Conservation (phyloP, 106 monocot genomes). For the Dendrobium nobile region DNA sequence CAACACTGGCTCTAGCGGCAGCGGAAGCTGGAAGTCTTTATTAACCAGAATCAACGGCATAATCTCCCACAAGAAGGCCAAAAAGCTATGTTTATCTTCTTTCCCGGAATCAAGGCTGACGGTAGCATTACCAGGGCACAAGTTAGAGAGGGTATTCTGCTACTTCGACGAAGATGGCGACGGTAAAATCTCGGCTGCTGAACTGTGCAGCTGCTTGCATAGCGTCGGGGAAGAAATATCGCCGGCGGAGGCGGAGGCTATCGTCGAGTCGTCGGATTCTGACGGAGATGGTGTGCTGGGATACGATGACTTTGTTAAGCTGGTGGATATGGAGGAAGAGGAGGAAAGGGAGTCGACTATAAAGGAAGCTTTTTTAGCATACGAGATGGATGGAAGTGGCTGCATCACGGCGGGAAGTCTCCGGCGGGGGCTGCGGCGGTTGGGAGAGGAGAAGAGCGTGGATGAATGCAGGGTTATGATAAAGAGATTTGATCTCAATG, state of each 20-base stretch:
- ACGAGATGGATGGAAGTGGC: conserved; percentile 7
- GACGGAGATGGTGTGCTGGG: conserved; percentile 14
- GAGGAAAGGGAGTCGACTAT: conserved; percentile 8
- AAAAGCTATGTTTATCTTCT: neutral
- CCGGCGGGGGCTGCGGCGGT: conserved; percentile 1
- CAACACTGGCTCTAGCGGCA: no score
- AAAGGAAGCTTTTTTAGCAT: conserved; percentile 10
- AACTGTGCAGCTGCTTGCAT: conserved; percentile 11
- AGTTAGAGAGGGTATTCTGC: conserved; percentile 18
- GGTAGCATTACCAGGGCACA: neutral
- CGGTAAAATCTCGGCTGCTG: conserved; percentile 29
- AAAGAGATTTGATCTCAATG: conserved; percentile 16
- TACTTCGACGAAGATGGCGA: conserved; percentile 32
- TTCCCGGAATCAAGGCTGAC: neutral
- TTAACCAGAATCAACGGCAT: no score
- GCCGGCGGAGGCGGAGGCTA: conserved; percentile 4
- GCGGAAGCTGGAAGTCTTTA: no score
- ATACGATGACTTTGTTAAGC: conserved; percentile 11
- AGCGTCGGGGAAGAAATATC: neutral
- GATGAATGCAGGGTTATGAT: conserved; percentile 24
- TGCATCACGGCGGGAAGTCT: conserved; percentile 22
- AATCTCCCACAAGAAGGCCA: no score
- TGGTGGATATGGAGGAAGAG: neutral
- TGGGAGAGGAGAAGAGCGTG: conserved; percentile 3
- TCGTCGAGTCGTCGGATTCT: neutral